Evolutionary conservation across 1,284 basidiomycete species (phyloP).

Genomic region (Irpex sp.): DNA sequence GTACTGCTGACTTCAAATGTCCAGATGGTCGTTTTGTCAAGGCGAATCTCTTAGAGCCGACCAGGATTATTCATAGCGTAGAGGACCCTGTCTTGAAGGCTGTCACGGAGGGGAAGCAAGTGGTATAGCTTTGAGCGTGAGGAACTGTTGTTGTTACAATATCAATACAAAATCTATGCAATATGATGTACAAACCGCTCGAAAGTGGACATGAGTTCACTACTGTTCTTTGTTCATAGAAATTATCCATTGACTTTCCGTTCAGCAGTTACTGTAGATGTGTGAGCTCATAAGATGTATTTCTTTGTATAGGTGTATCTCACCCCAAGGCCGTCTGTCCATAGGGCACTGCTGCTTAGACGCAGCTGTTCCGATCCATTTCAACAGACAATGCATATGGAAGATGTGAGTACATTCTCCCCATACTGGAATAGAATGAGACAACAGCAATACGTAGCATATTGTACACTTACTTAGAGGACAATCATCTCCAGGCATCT

Average conservation of each 20-base stretch:
- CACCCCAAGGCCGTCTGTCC: conserved; percentile 89
- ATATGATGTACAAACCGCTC: neutral
- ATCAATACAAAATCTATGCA: neutral
- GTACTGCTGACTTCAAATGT: neutral
- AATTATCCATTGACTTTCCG: conserved; percentile 22
- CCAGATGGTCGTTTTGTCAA: conserved; percentile 53
- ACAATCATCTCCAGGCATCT: conserved; percentile 94
- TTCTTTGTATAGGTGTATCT: conserved; percentile 24
- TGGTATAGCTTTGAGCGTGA: neutral
- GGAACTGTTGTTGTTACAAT: neutral
- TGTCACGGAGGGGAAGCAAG: neutral
- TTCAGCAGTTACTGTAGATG: conserved; percentile 30
- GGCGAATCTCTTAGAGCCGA: conserved; percentile 51
- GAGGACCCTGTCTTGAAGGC: conserved; percentile 32
- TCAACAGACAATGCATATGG: conserved; percentile 92
- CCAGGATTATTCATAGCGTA: conserved; percentile 45
- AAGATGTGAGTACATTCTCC: conserved; percentile 93
- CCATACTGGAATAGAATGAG: conserved; percentile 60
- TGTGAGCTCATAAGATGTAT: neutral
- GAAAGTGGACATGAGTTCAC: neutral
- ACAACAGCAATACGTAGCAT: too few species aligned
- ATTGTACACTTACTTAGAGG: conserved; percentile 69
- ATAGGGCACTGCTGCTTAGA: conserved; percentile 93
- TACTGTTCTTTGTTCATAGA: too few species aligned
- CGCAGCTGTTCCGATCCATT: conserved; percentile 85